Base-by-base conservation (phyloP, 2,329 filamentous ascomycete genomes). In the Cyclaneusma minus region DNA sequence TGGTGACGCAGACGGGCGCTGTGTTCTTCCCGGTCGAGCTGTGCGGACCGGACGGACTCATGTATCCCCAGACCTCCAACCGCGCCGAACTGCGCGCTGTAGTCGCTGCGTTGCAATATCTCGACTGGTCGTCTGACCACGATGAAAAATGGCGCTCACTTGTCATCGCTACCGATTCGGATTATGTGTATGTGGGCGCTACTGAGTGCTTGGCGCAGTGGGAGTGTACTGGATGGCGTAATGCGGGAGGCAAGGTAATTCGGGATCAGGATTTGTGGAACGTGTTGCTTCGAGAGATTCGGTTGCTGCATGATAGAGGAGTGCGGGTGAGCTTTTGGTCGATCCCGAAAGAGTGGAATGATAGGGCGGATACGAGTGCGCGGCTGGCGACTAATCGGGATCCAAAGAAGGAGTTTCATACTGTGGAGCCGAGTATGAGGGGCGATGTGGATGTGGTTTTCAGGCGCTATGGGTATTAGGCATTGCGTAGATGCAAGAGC, bases 81-180 rank as follows among this genome's bases (percentile, higher is more conserved):
- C 52, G 64, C 4, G 66, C 66, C 3, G 61, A 68, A 40, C 53
- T 71, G 5, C 64, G 63, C 9, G 64, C 63, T 5, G 59, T 58
- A 4, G 56, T 67, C 24, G 58, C 51, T 4, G 66, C 56, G 4
- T 48, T 68, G 13, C 47, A 54, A 15, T 56, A 51, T 35, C 45
- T 51, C 3, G 6, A 40, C 33, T 67, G 61, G 62, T n/a, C 9
- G 0, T 44, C 38, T 4, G 58, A 64, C 32, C 42, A 40, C 38
- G 55, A 29, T 45, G n/a, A n/a, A n/a, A n/a, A n/a, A n/a, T 48
- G 44, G 20, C 31, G 7, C 44, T 42, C 35, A 2, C 5, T 69
- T 3, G 56, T 67, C 19, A 52, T 71, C 30, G 64, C 63, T 3
- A 65, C 62, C 0, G 61, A 70, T 37, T 66, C 61, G 0, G 49